Conservation (phyloP, 805 yeast genomes). For the Millerozyma acaciae region DNA sequence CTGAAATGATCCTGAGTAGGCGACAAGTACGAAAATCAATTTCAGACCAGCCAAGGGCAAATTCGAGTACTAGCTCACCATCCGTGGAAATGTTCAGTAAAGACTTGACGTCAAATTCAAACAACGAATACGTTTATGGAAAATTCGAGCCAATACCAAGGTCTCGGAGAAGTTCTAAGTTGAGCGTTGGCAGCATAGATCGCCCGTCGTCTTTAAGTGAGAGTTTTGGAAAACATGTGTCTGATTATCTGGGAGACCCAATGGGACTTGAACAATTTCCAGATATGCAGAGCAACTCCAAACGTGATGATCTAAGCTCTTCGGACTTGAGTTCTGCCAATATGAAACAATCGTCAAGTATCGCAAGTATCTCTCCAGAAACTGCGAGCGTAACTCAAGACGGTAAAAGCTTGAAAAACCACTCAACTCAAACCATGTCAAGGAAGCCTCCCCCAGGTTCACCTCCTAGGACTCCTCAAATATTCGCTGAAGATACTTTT, state of each 20-base stretch:
- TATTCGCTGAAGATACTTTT: not conserved
- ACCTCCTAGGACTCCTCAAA: conserved; percentile 5
- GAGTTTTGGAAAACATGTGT: not conserved
- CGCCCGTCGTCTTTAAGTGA: not conserved
- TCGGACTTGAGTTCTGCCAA: not conserved
- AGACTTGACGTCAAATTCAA: not conserved
- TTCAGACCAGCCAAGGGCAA: conserved; percentile 6
- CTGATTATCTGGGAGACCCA: not conserved
- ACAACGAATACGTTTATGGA: not conserved
- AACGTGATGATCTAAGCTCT: not conserved
- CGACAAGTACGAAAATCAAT: conserved; percentile 30
- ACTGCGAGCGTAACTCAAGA: not conserved
- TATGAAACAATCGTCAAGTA: not conserved
- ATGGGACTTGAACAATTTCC: too few species aligned
- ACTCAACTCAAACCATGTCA: conserved; percentile 1
- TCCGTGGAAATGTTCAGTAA: conserved; percentile 5
- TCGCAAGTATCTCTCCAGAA: conserved; percentile 1
- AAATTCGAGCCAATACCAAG: not conserved
- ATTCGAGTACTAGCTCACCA: not conserved
- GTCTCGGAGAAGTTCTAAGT: conserved; percentile 10
- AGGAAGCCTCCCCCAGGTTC: conserved; percentile 17
- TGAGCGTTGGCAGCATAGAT: conserved; percentile 10
- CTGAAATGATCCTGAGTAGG: conserved; percentile 66
- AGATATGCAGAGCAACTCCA: too few species aligned
- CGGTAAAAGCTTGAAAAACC: not conserved